Percentiles rank a stretch among this genome's conserved stretches.
Conservation (phyloP, 1,284 basidiomycete genomes). For the Heterobasidion parviporum region DNA sequence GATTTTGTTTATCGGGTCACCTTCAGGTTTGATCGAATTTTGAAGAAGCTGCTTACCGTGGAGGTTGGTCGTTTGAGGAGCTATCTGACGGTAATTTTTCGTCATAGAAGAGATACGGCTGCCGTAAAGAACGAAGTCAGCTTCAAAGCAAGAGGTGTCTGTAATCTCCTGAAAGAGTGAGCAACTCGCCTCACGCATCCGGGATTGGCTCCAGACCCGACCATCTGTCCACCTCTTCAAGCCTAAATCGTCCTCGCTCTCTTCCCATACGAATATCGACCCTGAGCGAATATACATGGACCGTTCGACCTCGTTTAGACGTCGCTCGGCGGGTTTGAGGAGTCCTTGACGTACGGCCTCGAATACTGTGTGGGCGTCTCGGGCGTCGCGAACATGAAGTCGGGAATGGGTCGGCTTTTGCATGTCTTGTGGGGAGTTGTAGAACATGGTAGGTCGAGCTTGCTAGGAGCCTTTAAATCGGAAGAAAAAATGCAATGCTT, state of each 20-base stretch:
- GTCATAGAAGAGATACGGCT: conserved; percentile 64
- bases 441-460: conserved; percentile 23
- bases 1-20: conserved; percentile 10
- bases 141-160: background rate
- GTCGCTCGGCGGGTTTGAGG: conserved; percentile 38
- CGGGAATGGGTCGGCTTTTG: conserved; percentile 54
- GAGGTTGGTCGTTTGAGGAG: conserved; percentile 21
- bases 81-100: conserved; percentile 45
- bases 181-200: conserved; percentile 47
- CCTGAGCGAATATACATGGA: conserved; percentile 48
- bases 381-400: conserved; percentile 54
- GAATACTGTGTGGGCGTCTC: conserved; percentile 51
- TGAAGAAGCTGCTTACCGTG: conserved; percentile 27
- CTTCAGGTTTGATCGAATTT: background rate
- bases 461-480: conserved; percentile 8
- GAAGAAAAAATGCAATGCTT: conserved; percentile 4
- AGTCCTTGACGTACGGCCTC: conserved; percentile 51
- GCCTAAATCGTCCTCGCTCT: conserved; percentile 53
- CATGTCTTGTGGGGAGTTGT: conserved; percentile 32
- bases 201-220: conserved; percentile 56
- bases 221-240: conserved; percentile 61
- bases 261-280: conserved; percentile 59
- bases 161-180: conserved; percentile 1
- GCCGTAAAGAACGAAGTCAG: conserved; percentile 6
- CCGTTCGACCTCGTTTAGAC: conserved; percentile 53